phyloP scores from a whole-genome alignment of 768 basidiomycete species.

The Agrocybe chaxingu region DNA sequence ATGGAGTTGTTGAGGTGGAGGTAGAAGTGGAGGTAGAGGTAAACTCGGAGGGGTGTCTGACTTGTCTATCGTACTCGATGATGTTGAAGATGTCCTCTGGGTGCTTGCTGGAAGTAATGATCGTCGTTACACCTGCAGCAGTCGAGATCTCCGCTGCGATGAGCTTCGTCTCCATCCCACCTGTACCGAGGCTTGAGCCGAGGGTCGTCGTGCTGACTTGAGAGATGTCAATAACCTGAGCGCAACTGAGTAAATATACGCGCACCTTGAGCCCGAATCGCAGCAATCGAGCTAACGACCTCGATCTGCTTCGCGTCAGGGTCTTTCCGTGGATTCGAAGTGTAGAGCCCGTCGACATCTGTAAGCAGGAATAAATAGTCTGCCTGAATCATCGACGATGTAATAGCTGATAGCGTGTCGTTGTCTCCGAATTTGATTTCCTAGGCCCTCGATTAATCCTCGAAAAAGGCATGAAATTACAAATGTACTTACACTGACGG shows the following conservation, averaged over 20 bases:
- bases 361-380: constrained; percentile 97
- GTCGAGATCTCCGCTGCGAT: constrained; percentile 98
- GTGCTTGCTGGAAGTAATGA: constrained; percentile 82
- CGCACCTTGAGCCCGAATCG: constrained; percentile 78
- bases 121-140: constrained; percentile 88
- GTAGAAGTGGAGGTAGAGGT: constrained; percentile 8
- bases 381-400: constrained; percentile 95
- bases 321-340: constrained; percentile 91
- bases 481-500: constrained; percentile 76
- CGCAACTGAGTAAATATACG: background rate
- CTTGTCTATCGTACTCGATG: constrained; percentile 66
- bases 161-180: constrained; percentile 99
- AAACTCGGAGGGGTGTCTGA: constrained; percentile 26
- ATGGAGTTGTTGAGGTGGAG: constrained; percentile 2
- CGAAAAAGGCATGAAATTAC: background rate
- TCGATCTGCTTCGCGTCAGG: constrained; percentile 77
- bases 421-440: constrained; percentile 99
- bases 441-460: constrained; percentile 35
- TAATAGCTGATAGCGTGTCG: constrained; percentile 96
- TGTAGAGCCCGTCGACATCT: constrained; percentile 95
- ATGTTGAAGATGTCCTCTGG: constrained; percentile 76
- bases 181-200: constrained; percentile 92
- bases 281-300: constrained; percentile 77
- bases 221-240: background rate
- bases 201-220: constrained; percentile 90